Conservation (phyloP, 208 protist genomes). For the Acanthamoeba castellanii region DNA sequence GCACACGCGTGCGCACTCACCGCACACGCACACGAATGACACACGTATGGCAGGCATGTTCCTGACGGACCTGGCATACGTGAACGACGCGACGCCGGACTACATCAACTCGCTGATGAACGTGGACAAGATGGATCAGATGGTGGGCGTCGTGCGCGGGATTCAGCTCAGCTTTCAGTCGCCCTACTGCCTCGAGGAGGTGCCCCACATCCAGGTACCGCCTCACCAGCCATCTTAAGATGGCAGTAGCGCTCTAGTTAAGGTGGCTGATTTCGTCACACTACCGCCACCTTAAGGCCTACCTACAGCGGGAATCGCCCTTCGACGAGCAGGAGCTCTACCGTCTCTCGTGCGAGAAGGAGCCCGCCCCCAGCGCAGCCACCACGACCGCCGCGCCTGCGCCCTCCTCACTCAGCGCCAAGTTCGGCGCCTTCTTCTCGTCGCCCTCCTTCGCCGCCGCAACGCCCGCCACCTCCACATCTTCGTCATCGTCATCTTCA, state of each 20-base stretch:
- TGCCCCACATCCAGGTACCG: constrained; percentile 6
- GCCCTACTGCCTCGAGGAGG: constrained; percentile 54
- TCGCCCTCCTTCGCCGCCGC: neutral
- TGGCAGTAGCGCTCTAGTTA: too few relatives aligned
- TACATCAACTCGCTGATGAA: constrained; percentile 57
- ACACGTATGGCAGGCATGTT: constrained; percentile 30
- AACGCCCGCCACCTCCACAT: neutral
- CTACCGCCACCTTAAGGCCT: neutral
- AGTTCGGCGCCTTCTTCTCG: constrained; percentile 50
- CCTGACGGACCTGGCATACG: constrained; percentile 17
- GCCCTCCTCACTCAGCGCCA: neutral
- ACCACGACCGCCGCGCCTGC: neutral
- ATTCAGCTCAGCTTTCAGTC: constrained; percentile 33
- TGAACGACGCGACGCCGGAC: constrained; percentile 39
- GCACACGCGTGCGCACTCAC: too few relatives aligned
- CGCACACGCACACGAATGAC: too few relatives aligned
- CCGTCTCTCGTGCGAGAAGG: constrained; percentile 48
- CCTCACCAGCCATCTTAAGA: too few relatives aligned
- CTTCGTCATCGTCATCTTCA: neutral
- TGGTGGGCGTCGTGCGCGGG: constrained; percentile 24
- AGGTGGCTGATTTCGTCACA: too few relatives aligned
- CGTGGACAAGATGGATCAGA: constrained; percentile 49
- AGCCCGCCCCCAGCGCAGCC: neutral
- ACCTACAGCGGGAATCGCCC: constrained; percentile 15
- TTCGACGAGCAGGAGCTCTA: constrained; percentile 65